Base-by-base conservation (phyloP, 257 asterid species). In the Solanum chmielewskii region DNA sequence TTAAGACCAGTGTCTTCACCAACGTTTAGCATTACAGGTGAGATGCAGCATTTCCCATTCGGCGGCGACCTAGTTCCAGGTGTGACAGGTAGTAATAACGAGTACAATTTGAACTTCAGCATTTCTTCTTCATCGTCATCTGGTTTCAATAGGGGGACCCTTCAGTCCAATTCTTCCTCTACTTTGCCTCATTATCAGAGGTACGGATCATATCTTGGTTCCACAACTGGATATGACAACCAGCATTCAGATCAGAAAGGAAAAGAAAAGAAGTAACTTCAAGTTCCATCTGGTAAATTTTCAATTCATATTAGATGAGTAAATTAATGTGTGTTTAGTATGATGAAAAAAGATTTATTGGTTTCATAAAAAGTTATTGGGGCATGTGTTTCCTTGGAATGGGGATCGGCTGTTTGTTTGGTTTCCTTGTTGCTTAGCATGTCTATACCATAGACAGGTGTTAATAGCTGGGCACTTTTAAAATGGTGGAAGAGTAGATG, bases 91-190 rank as follows among this genome's bases (percentile, higher is more conserved):
- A 52, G 18, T 87, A 73, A 87, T 89, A 52, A 82, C 11, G 90
- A 91, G 60, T 89, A 92, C 88, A 92, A 91, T 47, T 71, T 92
- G 66, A 93, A 91, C 91, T 94, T 94, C 91, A 77, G 93, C 31
- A 91, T 93, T 2, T 91, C 93, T 20, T 76, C 88, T 33, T 33
- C 35, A 33, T 33, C 39, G 5, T 76, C 88, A 7, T 88, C 90
- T 85, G 93, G 91, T 86, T 90, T 87, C 90, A 91, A 91, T 80
- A 89, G 96, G 81, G 81, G 81, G 81, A 93, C 97, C 97, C 97
- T 94, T 94, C 97, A 94, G 97, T 94, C 97, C 97, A 94, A 94
- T 94, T 92, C 94, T 44, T 86, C 95, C 20, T 86, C 87, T 70
- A 89, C 92, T 62, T 78, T 89, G 60, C 23, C 87, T 70, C 95